Evolutionary conservation across 1,139 yeast species (phyloP).

Genomic region (Suhomyces atakaporum): DNA sequence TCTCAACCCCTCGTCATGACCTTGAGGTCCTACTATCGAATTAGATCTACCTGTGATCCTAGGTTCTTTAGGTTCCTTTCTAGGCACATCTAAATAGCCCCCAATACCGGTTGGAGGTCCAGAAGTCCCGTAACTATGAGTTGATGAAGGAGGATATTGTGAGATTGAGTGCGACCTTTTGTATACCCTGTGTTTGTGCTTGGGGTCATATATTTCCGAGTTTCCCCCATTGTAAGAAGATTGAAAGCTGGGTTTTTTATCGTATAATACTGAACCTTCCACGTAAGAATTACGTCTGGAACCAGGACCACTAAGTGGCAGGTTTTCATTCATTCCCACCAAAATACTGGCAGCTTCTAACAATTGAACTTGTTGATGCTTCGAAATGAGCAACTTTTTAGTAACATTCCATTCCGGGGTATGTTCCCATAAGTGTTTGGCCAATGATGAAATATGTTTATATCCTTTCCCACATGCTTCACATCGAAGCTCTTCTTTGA

Average conservation of each 20-base stretch:
- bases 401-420: slow-evolving; percentile 93
- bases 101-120: slow-evolving; percentile 18
- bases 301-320: slow-evolving; percentile 11
- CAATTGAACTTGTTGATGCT: slow-evolving; percentile 88
- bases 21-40: slow-evolving; percentile 11
- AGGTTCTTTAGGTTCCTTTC: slow-evolving; percentile 3
- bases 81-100: slow-evolving; percentile 23
- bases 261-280: slow-evolving; percentile 1
- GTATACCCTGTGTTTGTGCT: slow-evolving; percentile 6
- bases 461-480: slow-evolving; percentile 91
- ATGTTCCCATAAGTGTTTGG: slow-evolving; percentile 77
- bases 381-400: slow-evolving; percentile 74
- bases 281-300: slow-evolving; percentile 18
- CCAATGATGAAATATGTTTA: slow-evolving; percentile 77
- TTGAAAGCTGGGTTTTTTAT: slow-evolving; percentile 8
- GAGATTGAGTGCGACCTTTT: slow-evolving; percentile 16
- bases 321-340: slow-evolving; percentile 71
- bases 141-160: slow-evolving; percentile 17
- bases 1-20: slow-evolving; percentile 9
- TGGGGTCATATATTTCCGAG: slow-evolving; percentile 7
- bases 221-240: slow-evolving; percentile 5
- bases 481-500: slow-evolving; percentile 80
- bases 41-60: slow-evolving; percentile 7
- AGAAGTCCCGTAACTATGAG: slow-evolving; percentile 11
- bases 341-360: slow-evolving; percentile 86